phyloP scores from a whole-genome alignment of 2,329 filamentous ascomycete species.

The Arthrobotrys musiformis region DNA sequence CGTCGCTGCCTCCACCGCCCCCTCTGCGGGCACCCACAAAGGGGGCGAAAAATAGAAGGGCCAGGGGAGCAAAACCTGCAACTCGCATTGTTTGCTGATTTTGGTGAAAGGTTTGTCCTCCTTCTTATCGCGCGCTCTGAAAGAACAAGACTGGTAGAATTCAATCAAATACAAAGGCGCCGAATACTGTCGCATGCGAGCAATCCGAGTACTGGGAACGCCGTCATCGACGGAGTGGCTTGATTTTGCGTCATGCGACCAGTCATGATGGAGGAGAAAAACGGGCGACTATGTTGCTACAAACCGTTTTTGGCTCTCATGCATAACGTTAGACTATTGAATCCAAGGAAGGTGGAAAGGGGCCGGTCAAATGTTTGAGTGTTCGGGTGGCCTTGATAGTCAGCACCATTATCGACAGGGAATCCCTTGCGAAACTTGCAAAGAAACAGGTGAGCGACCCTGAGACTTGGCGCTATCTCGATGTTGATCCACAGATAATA shows the following conservation, averaged over 20 bases:
- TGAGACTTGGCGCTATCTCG: slow-evolving; percentile 4
- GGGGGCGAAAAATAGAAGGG: neutral
- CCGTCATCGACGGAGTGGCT: neutral
- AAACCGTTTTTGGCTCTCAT: neutral
- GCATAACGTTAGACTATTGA: slow-evolving; percentile 26
- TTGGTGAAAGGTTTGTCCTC: too few species aligned
- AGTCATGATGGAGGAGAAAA: neutral
- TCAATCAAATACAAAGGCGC: too few species aligned
- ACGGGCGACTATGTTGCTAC: neutral
- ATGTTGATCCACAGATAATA: neutral
- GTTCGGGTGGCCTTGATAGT: too few species aligned
- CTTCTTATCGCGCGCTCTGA: too few species aligned
- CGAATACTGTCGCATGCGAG: neutral
- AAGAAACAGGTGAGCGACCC: neutral
- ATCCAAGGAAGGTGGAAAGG: slow-evolving; percentile 8
- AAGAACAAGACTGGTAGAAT: too few species aligned
- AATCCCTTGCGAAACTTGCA: slow-evolving; percentile 7
- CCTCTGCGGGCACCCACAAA: neutral
- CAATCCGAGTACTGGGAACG: neutral
- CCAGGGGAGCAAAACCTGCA: neutral
- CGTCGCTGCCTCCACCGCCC: neutral
- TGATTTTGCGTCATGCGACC: neutral
- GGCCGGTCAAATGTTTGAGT: too few species aligned
- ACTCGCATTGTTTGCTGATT: neutral
- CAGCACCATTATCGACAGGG: too few species aligned